Base-by-base conservation (phyloP, 192 early-diverging fungal genomes). In the Backusella macrospora region DNA sequence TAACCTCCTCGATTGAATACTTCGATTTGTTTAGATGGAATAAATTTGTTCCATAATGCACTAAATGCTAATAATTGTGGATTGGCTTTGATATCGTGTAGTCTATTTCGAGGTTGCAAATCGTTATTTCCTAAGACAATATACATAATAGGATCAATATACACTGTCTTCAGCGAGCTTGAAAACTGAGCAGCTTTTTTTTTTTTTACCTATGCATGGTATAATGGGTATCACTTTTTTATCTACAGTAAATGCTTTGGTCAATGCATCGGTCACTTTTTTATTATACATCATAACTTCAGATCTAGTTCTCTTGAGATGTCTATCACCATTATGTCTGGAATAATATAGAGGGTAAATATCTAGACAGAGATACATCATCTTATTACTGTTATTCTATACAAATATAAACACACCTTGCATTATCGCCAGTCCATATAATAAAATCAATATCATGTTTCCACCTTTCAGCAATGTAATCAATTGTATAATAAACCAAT, bases 391-490 rank as follows among this genome's bases (percentile, higher is more conserved):
- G 29, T 2, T 34, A 34, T 34, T 34, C 29, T 34, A 34, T 34
- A 34, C 29, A 34, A 1, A 55, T 43, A 23, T 45, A 48, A 38
- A 18, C 14, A 46, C 81, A 89, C 87, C 87, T 77, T 23, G 88
- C 87, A 83, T 89, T 92, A 76, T 93, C 92, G 29, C 92, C 92
- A 3, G 92, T 93, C 89, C 90, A 93, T 18, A 89, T 66, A 8
- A 93, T 85, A 89, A 93, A 93, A 78, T 93, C 92, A 39, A 91
- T 71, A 7, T 78, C 69, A 52, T 76, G 72, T 21, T 75, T 84
- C 78, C 85, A 79, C 29, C 83, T 71, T 39, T 80, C 73, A 26
- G 77, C 81, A 49, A 93, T 76, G 74, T 86, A 87, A 2, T 89
- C 84, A 65, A 88, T 78, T 0, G 89, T 93, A 7, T 87, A 84